Evolutionary conservation across 2,329 filamentous ascomycete genomes (phyloP).

Genomic region (Hymenoscyphus fraxineus): DNA sequence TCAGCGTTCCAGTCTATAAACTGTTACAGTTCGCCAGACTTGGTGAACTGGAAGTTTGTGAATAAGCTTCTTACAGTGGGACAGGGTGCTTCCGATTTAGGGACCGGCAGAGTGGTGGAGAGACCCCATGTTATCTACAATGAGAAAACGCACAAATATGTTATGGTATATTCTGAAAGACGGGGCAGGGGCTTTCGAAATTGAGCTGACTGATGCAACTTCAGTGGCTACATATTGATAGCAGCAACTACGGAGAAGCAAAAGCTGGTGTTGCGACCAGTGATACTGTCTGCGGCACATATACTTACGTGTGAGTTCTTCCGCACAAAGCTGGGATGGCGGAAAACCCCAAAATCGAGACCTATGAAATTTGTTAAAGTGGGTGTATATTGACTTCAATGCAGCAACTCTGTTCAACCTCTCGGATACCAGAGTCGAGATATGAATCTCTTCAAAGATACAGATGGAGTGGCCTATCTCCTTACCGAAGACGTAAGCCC

Average conservation of each 20-base stretch:
- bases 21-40: conserved; percentile 55
- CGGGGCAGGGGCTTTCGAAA: background rate
- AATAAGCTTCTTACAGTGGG: conserved; percentile 52
- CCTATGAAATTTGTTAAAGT: too few species aligned
- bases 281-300: conserved; percentile 51
- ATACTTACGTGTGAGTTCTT: conserved; percentile 42
- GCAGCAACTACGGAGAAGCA: conserved; percentile 57
- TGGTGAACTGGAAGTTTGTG: conserved; percentile 61
- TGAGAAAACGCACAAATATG: conserved; percentile 58
- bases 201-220: background rate
- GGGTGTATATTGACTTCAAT: background rate
- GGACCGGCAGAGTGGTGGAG: conserved; percentile 60
- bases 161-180: conserved; percentile 40
- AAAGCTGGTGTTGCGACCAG: conserved; percentile 61
- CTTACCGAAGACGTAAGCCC: conserved; percentile 56
- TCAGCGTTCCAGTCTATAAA: conserved; percentile 60
- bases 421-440: conserved; percentile 35
- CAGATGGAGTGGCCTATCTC: conserved; percentile 57
- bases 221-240: conserved; percentile 63
- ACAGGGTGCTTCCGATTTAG: conserved; percentile 52
- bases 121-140: conserved; percentile 68
- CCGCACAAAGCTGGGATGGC: background rate
- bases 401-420: conserved; percentile 31
- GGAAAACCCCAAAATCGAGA: background rate
- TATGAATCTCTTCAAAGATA: conserved; percentile 43